phyloP scores from a whole-genome alignment of 1,284 basidiomycete genomes.

The Hymenochaete sp. region DNA sequence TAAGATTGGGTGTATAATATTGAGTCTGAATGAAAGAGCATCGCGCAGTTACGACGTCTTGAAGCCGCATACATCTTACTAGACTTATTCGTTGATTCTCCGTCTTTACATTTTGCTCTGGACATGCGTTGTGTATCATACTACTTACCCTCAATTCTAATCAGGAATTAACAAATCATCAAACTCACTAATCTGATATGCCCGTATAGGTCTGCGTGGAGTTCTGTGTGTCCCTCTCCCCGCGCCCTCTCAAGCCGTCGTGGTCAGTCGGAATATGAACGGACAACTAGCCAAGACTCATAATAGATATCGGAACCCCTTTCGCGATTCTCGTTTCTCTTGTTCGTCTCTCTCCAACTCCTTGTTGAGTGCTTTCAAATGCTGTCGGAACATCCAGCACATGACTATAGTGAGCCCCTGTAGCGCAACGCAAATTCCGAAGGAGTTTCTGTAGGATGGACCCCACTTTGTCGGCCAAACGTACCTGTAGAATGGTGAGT shows the following conservation, averaged over 20 bases:
- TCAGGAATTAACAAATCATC: too few species aligned
- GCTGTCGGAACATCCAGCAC: constrained; percentile 39
- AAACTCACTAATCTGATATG: too few species aligned
- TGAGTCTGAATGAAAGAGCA: not conserved
- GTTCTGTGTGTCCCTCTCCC: too few species aligned
- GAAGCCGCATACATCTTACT: too few species aligned
- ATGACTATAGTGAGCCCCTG: constrained; percentile 35
- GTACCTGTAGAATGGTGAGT: constrained; percentile 25
- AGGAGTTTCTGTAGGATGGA: constrained; percentile 34
- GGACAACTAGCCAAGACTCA: too few species aligned
- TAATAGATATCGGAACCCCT: constrained; percentile 28
- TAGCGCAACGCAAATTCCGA: constrained; percentile 41
- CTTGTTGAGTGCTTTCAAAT: constrained; percentile 31
- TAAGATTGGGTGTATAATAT: constrained; percentile 16
- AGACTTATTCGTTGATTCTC: not conserved
- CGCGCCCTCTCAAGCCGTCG: too few species aligned
- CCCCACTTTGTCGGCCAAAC: constrained; percentile 36
- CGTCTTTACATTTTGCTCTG: constrained; percentile 2
- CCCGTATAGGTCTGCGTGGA: too few species aligned
- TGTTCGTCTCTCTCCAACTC: constrained; percentile 27
- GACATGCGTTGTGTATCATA: constrained; percentile 15
- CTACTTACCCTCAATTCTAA: too few species aligned
- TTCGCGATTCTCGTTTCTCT: constrained; percentile 23
- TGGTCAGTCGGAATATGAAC: too few species aligned
- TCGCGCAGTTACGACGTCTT: too few species aligned